A percentile compares a stretch with the other conserved stretches of the same genome.
These are phyloP conservation scores for Nemania abortiva DNA, from an alignment of 2,329 filamentous ascomycete genomes.

Conservation along the genomic window DNA sequence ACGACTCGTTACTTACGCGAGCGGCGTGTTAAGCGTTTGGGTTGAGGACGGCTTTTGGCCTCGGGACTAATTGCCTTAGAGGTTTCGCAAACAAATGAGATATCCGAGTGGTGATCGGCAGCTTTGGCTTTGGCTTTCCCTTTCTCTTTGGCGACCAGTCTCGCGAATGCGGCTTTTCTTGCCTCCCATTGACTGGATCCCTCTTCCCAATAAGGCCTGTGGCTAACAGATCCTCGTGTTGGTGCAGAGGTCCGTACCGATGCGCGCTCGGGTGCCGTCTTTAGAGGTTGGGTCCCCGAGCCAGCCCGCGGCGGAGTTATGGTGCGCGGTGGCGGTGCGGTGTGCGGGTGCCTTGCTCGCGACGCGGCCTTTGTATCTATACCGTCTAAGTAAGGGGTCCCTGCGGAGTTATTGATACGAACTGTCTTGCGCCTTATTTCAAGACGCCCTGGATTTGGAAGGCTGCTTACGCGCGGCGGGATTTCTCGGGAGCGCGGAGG, in stretches of 20 bases:
- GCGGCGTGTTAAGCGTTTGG: background rate
- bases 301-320: no score
- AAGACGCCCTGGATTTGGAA: background rate
- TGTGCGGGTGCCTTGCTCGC: background rate
- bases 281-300: no score
- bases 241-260: no score
- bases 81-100: constrained; percentile 38
- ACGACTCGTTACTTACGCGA: constrained; percentile 14
- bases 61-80: constrained; percentile 20
- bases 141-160: background rate
- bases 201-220: background rate
- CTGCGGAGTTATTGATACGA: background rate
- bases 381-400: background rate
- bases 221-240: no score
- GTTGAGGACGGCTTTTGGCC: background rate
- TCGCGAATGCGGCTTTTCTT: background rate
- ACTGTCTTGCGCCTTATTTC: constrained; percentile 16
- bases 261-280: no score
- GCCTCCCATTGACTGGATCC: constrained; percentile 6
- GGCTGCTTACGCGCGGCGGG: background rate
- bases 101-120: constrained; percentile 28
- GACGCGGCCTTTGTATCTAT: background rate
- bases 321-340: background rate
- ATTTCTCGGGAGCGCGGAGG: constrained; percentile 18
- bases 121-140: background rate